A percentile compares a stretch with the other conserved stretches of the same genome.
Conservation (phyloP, 1,139 yeast species). For the Diutina catenulata region DNA sequence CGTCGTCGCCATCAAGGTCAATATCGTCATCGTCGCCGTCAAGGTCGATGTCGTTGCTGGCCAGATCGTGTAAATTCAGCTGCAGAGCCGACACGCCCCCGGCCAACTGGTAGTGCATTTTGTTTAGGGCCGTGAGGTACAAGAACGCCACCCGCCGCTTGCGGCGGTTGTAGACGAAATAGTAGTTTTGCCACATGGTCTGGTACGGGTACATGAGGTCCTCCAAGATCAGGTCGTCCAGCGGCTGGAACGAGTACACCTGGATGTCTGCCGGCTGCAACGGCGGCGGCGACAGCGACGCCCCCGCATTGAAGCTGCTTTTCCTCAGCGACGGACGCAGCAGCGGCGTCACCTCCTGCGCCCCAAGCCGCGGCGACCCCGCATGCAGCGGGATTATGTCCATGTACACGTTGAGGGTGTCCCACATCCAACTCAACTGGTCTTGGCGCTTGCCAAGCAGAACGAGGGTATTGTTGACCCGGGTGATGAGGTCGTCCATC, state of each 20-base stretch:
- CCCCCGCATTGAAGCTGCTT: conserved; percentile 13
- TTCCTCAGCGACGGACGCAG: conserved; percentile 13
- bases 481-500: conserved; percentile 49
- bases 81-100: background rate
- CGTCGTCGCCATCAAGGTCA: conserved; percentile 19
- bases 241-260: conserved; percentile 69
- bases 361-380: conserved; percentile 5
- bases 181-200: conserved; percentile 80
- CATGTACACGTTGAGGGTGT: conserved; percentile 72
- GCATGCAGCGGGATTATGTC: conserved; percentile 36
- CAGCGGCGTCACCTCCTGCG: conserved; percentile 12
- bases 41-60: conserved; percentile 12
- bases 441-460: conserved; percentile 60
- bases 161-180: conserved; percentile 86
- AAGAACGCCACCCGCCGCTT: conserved; percentile 84
- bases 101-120: conserved; percentile 20
- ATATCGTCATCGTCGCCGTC: conserved; percentile 10
- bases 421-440: conserved; percentile 69
- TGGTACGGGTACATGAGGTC: conserved; percentile 57
- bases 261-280: conserved; percentile 10
- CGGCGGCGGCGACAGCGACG: background rate
- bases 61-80: conserved; percentile 7
- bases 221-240: conserved; percentile 67
- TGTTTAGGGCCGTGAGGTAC: conserved; percentile 39
- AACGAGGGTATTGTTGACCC: conserved; percentile 68